Evolutionary conservation across 805 yeast genomes (phyloP), one percentile per base, ranked within the genome.

Genomic region (Teunomyces funiuensis): DNA sequence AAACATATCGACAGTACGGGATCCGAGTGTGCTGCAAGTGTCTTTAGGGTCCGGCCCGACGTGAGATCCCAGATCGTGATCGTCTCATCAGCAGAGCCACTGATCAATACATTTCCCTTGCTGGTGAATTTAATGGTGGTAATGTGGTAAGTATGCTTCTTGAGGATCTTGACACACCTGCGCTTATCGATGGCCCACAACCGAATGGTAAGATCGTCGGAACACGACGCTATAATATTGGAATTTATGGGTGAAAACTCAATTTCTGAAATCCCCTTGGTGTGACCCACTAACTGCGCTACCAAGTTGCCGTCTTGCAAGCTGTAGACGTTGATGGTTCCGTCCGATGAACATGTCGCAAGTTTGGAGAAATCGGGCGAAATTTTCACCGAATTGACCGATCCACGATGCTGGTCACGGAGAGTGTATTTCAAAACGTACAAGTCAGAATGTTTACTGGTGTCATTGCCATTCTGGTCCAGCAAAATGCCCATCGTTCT

Each of bases 21-120:
- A 51, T 88, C 97, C 0, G 95, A 80, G 63, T 91, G 99, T 0
- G 98, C 97, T 28, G 95, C 85, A 37, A 91, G 66, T 0, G 95
- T 87, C 55, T 85, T 82, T 52, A 88, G 65, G 42, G 86, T 77
- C 28, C 74, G 74, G 1, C 95, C 95, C 14, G 79, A 69, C 23
- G 71, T 68, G 2, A 84, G 77, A 61, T 91, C 97, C 99, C 99
- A 91, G 2, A 91, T 74, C 39, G 90, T 76, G 11, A 93, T 82
- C 39, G 91, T 88, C 57, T 91, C 98, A 61, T 91, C 99, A 38
- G 93, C 79, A 1, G 95, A 80, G 0, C 96, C 95, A 31, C 90
- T 78, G 17, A 86, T 80, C 11, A 93, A 58, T 16, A 93, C 61
- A 47, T 88, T 86, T 0, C 97, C 96, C 57, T 83, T 83, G 28